Evolutionary conservation across 768 basidiomycete species (phyloP), one percentile per base, ranked within the genome.

Genomic region (Kwoniella sp.): DNA sequence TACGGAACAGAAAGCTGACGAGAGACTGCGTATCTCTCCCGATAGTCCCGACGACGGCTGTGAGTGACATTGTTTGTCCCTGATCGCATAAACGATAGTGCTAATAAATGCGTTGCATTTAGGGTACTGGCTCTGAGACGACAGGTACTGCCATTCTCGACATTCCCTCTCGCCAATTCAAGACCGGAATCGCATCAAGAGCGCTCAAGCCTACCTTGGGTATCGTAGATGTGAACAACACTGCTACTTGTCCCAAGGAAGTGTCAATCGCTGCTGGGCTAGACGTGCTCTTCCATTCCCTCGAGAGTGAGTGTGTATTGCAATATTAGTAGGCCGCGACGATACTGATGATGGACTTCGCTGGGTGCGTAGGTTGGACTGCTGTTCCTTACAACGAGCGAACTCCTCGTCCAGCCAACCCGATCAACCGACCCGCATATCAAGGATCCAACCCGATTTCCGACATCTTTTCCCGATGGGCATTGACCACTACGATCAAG

Each of bases 191-290:
- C 69, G 89, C 95, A 0, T 92, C 85, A 74, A 87, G 94, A 37
- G 91, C 93, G 2, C 82, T 98, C 81, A 92, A 94, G 67, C 95
- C 95, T 0, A 84, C 88, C 1, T 83, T 98, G 24, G 95, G 91
- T 29, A 86, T 92, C 68, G 84, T 86, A 21, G 95, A 98, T 74
- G 89, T 92, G 1, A 84, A 87, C 68, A 96, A 95, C 82, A 97
- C 94, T 1, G 90, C 90, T 67, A 87, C 86, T 6, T 97, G 95
- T 78, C 90, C 95, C 2, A 88, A 87, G n/a, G 88, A 88, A 55
- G 88, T 98, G 10, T 92, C 96, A 73, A 92, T 98, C 71, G 90
- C 90, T 65, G 85, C 92, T n/a, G 95, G 95, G 2, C 84, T 97
- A 50, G 95, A 97, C 77, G 93, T 96, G 1, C 75, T 98, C 33